Evolutionary conservation across 306 rosid genomes (phyloP).

Genomic region (Mimosa pudica): DNA sequence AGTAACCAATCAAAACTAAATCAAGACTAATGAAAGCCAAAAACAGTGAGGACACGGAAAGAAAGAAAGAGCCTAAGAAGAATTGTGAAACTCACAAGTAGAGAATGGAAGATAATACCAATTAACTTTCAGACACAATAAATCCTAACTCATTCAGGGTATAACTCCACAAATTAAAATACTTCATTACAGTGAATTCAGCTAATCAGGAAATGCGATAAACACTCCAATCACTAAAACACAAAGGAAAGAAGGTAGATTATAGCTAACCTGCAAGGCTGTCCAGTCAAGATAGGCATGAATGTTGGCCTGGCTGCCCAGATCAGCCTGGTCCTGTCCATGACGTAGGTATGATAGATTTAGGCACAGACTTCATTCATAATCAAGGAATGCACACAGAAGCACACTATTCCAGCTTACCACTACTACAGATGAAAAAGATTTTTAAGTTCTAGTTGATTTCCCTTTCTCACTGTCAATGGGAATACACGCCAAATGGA

Average conservation of each 20-base stretch:
- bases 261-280: conserved; percentile 76
- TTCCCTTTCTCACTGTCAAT: conserved; percentile 83
- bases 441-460: conserved; percentile 61
- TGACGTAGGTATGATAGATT: conserved; percentile 12
- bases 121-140: no score
- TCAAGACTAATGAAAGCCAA: no score
- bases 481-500: conserved; percentile 27
- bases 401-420: conserved; percentile 45
- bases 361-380: neutral
- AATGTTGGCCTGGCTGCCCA: conserved; percentile 52
- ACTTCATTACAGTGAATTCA: conserved; percentile 7
- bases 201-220: conserved; percentile 15
- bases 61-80: no score
- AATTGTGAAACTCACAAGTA: no score
- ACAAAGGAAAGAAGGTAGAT: conserved; percentile 17
- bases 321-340: conserved; percentile 65
- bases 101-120: no score
- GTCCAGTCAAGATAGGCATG: conserved; percentile 95
- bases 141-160: neutral
- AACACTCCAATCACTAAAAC: conserved; percentile 22
- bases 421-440: conserved; percentile 55
- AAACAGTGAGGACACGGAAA: no score
- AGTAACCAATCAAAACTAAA: no score
- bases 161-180: conserved; percentile 1
- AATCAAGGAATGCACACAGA: neutral